Base-by-base conservation (phyloP, 495 filamentous ascomycete species). In the Penicillium tannophilum region DNA sequence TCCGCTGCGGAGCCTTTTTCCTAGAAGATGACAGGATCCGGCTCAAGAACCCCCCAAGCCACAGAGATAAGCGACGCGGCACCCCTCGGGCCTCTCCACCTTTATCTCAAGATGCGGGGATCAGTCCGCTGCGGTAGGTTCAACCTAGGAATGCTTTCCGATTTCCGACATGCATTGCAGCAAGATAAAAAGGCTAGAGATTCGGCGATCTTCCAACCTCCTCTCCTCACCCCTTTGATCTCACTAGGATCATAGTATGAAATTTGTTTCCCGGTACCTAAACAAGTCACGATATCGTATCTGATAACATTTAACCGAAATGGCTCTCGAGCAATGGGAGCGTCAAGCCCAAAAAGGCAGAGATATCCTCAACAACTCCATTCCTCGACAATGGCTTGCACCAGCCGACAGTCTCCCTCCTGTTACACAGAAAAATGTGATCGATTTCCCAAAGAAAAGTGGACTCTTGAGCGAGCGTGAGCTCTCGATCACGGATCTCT, bases 401-500 rank as follows among this genome's bases (percentile, higher is more conserved):
- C 64, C 74, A 4, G 52, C 50, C 2, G 61, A 73, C 14, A 63
- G 58, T 53, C 54, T 76, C 4, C 74, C 75, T 4, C 64, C 69
- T 1, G 41, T 61, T 19, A 56, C 65, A 9, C 63, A 70, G 33
- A 71, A 73, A 44, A 70, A 76, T 63, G 72, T 82, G 9, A 64
- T 72, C 42, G 72, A 75, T 35, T 76, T 80, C 35, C 77, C 81
- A 6, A 59, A 63, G 14, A 56, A 67, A 23, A 80, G 77, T 46
- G 80, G 80, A 0, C 64, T 88, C 2, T 65, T 89, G 43, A 80
- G 64, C 23, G 59, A 72, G 12, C 66, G 74, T 9, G 86, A 90
- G 64, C 69, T 88, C 1, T 52, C 57, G n/a, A 86, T 90, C 53
- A 88, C 85, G 2, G 84, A 85, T 26, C 63, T 76, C 35, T 79